Base-by-base conservation (phyloP, 139 green algal genomes). In the Volvox africanus region DNA sequence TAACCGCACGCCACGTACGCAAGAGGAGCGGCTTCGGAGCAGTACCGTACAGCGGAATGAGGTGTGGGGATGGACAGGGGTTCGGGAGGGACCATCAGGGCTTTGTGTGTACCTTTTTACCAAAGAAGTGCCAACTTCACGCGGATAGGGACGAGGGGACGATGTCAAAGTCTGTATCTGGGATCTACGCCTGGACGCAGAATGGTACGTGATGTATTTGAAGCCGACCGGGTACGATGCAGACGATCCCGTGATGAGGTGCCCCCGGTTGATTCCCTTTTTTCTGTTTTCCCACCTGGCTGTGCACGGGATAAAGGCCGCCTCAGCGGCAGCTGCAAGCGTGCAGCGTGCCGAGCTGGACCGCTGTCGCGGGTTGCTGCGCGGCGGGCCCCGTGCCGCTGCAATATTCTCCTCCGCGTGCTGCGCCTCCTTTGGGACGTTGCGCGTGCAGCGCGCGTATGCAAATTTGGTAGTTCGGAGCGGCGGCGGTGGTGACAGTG, bases 371-470 rank as follows among this genome's bases (percentile, higher is more conserved):
- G 44, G 33, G n/a, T 32, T 84, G 30, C 68, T 73, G 61, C 80
- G 11, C 80, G 80, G 80, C 24, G 50, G 80, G 37, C 80, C 44
- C 36, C 78, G 78, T 17, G 61, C n/a, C n/a, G 50, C 26, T 13
- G 12, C 28, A 24, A 1, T n/a, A 12, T 61, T 76, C 36, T 76
- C 78, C 20, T 84, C 37, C 26, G 2, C 80, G 17, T 61, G 21
- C 36, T 37, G 5, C 22, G 67, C 62, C 55, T 61, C 87, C 62
- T 37, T 44, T 30, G 30, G 21, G 36, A 28, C 79, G 32, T 44
- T 61, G 21, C 50, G 73, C 1, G 65, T 88, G 28, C 71, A 93
- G 50, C 83, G 68, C 3, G 86, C 89, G 5, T 94, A 94, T 65
- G 92, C 92, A 2, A 50, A 55, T n/a, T 37, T 82, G 33, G 55